A percentile compares a stretch with the other conserved stretches of the same genome.
Evolutionary conservation across 169 alveolate genomes (phyloP).

Genomic region (Plasmodium vivax): DNA sequence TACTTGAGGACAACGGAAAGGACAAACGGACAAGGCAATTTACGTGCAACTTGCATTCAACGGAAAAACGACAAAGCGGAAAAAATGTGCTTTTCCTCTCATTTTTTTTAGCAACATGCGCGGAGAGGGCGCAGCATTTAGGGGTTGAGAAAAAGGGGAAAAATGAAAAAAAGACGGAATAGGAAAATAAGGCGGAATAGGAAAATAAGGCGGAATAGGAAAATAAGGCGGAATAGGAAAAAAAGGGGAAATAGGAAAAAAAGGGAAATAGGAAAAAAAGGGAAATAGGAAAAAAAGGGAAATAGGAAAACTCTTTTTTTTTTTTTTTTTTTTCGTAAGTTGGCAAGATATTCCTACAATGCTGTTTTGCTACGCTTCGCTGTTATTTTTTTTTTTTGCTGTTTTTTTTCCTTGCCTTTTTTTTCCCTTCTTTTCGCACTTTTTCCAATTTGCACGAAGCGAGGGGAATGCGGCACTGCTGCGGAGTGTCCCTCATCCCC

Average conservation of each 20-base stretch:
- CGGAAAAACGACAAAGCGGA: neutral
- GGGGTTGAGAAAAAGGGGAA: neutral
- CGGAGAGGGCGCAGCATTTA: neutral
- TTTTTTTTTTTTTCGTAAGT: neutral
- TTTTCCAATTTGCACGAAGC: conserved; percentile 14
- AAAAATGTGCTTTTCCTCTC: neutral
- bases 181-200: neutral
- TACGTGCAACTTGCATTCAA: neutral
- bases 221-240: too few relatives aligned
- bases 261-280: neutral
- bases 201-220: neutral
- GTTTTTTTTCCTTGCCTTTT: neutral
- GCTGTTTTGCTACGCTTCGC: neutral
- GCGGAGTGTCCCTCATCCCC: neutral
- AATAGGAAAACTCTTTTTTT: conserved; percentile 6
- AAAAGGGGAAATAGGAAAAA: neutral
- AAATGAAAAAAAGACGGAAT: neutral
- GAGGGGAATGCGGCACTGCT: neutral
- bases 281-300: neutral
- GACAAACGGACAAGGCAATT: neutral
- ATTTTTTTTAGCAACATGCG: neutral
- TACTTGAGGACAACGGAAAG: neutral
- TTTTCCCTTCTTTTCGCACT: neutral
- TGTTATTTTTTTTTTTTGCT: neutral
- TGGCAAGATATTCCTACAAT: neutral